phyloP scores from a whole-genome alignment of 148 eudicot species.

The Nyssa sinensis region DNA sequence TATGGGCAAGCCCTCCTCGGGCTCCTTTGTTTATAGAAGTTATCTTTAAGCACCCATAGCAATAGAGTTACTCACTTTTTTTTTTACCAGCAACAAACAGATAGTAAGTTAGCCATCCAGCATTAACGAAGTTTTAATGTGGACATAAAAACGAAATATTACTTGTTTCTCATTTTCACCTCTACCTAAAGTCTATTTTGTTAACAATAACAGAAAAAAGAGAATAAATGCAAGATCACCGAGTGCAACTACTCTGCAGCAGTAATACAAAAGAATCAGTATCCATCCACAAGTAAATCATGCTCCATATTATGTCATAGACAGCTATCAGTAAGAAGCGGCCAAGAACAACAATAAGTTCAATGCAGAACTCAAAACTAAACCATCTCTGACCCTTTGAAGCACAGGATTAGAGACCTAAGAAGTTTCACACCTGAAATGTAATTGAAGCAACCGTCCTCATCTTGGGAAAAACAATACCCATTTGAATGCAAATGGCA shows the following conservation, averaged over 20 bases:
- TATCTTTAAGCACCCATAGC: no score
- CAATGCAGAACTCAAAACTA: constrained; percentile 7
- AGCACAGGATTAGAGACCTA: background rate
- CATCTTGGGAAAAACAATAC: constrained; percentile 61
- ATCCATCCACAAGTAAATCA: background rate
- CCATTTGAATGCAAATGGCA: constrained; percentile 55
- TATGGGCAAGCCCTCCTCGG: no score
- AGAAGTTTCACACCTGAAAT: constrained; percentile 45
- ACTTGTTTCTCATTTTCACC: background rate
- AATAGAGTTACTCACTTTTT: background rate
- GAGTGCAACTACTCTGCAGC: background rate
- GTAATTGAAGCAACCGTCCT: constrained; percentile 57
- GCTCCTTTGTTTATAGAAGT: no score
- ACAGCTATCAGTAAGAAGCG: background rate
- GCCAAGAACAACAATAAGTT: background rate
- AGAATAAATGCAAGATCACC: background rate
- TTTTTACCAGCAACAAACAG: background rate
- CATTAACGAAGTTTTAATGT: background rate
- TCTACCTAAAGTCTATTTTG: background rate
- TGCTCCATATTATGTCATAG: background rate
- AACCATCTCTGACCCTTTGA: background rate
- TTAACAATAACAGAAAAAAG: background rate
- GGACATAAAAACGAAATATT: background rate
- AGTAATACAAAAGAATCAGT: background rate
- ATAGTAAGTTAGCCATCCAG: background rate